Conservation (phyloP, 2,329 filamentous ascomycete genomes). For the Diaporthe velutina region DNA sequence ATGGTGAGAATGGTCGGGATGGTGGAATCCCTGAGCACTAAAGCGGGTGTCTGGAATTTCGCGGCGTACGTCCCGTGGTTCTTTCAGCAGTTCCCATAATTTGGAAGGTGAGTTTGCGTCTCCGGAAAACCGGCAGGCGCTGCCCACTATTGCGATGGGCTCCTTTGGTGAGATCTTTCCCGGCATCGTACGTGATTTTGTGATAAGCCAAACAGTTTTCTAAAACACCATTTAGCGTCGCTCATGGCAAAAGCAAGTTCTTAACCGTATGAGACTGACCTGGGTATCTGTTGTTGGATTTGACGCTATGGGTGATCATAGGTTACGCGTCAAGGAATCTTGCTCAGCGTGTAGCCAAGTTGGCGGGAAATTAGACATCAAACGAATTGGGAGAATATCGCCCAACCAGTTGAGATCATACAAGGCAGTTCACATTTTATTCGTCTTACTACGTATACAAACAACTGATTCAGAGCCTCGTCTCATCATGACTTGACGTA, state of each 20-base stretch:
- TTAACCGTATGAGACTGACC: not conserved
- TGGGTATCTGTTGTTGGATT: not conserved
- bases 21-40: constrained; percentile 43
- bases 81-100: constrained; percentile 52
- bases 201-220: not conserved
- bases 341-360: not conserved
- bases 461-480: not conserved
- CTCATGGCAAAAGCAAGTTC: too few species aligned
- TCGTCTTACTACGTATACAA: not conserved
- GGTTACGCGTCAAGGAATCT: not conserved
- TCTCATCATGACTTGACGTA: not conserved
- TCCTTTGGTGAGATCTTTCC: not conserved
- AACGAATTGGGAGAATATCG: not conserved
- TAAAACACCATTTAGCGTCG: not conserved
- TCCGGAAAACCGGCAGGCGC: constrained; percentile 54
- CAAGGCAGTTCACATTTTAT: not conserved
- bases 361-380: not conserved
- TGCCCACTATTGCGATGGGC: constrained; percentile 53
- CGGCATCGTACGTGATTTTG: not conserved
- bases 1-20: constrained; percentile 45
- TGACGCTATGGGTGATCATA: not conserved
- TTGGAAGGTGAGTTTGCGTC: constrained; percentile 48
- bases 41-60: constrained; percentile 43
- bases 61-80: constrained; percentile 40
- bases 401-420: not conserved